Evolutionary conservation across 2,329 filamentous ascomycete species (phyloP).

Genomic region (Phyllosticta citrichinensis): DNA sequence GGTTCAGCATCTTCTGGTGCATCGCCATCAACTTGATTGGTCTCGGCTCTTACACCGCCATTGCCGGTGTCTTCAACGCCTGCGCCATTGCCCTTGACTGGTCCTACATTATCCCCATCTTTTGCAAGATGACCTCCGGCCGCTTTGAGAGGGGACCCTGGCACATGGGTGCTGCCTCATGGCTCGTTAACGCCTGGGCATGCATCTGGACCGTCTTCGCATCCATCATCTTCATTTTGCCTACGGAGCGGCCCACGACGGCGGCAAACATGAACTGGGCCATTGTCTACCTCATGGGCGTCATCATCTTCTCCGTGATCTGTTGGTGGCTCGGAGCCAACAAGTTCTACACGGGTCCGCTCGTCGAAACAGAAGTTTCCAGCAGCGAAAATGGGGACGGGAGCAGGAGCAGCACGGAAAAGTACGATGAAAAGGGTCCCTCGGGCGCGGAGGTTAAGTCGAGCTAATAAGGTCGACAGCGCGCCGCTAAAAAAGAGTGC

Average conservation of each 20-base stretch:
- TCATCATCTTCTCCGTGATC: constrained; percentile 8
- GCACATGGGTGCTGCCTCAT: constrained; percentile 12
- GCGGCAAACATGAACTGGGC: constrained; percentile 15
- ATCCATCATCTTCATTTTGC: constrained; percentile 12
- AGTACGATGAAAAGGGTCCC: background rate
- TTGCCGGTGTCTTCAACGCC: constrained; percentile 44
- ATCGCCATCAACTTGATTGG: constrained; percentile 50
- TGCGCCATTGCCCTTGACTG: constrained; percentile 46
- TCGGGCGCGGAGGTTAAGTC: background rate
- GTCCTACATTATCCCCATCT: constrained; percentile 48
- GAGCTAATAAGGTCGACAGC: background rate
- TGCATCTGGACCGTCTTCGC: constrained; percentile 12
- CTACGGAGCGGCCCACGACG: constrained; percentile 12
- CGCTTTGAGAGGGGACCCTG: constrained; percentile 20
- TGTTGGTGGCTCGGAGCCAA: constrained; percentile 13
- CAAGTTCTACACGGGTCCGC: constrained; percentile 14
- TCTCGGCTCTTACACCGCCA: constrained; percentile 45
- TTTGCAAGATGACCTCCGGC: constrained; percentile 61
- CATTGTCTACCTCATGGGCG: constrained; percentile 11
- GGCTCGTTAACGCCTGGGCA: constrained; percentile 12
- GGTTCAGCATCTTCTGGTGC: constrained; percentile 46
- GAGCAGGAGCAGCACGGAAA: background rate
- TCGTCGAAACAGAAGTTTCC: constrained; percentile 11
- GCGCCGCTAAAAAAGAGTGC: background rate
- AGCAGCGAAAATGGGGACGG: background rate